Evolutionary conservation across 352 stramenopile genomes (phyloP).

Genomic region (Pythium aquatile): DNA sequence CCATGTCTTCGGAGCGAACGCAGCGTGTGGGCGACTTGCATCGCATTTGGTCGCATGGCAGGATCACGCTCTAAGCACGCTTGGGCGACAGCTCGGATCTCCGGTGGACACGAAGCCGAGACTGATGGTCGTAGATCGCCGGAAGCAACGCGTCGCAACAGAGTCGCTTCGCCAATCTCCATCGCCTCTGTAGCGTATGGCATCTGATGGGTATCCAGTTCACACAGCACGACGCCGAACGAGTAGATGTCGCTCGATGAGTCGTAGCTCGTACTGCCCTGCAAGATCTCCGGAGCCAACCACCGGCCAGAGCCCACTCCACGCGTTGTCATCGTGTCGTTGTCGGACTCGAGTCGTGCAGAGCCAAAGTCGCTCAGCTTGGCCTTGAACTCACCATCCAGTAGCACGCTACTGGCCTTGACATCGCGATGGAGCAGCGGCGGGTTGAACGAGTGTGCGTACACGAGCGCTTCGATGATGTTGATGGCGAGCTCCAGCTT

Average conservation of each 20-base stretch:
- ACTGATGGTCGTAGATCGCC: background rate
- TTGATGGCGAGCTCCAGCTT: background rate
- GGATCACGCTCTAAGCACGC: background rate
- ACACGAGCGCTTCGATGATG: constrained; percentile 3
- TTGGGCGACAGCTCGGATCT: background rate
- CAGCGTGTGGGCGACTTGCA: background rate
- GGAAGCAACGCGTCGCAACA: background rate
- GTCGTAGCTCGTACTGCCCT: background rate
- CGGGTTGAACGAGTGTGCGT: background rate
- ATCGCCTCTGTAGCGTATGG: background rate
- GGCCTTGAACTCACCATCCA: background rate
- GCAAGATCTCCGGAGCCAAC: background rate
- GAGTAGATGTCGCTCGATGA: background rate
- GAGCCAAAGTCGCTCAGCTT: background rate
- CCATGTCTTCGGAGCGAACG: background rate
- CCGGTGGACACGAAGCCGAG: background rate
- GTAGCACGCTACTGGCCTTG: background rate
- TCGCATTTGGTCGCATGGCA: background rate
- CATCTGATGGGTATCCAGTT: background rate
- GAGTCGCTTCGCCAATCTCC: background rate
- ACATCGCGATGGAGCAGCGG: background rate
- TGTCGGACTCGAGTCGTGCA: background rate
- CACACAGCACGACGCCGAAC: background rate
- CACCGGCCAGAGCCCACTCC: background rate
- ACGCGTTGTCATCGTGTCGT: background rate